A percentile compares a stretch with the other conserved stretches of the same genome.
Evolutionary conservation across 2,329 filamentous ascomycete genomes (phyloP).

Genomic region (Myriangium duriaei): DNA sequence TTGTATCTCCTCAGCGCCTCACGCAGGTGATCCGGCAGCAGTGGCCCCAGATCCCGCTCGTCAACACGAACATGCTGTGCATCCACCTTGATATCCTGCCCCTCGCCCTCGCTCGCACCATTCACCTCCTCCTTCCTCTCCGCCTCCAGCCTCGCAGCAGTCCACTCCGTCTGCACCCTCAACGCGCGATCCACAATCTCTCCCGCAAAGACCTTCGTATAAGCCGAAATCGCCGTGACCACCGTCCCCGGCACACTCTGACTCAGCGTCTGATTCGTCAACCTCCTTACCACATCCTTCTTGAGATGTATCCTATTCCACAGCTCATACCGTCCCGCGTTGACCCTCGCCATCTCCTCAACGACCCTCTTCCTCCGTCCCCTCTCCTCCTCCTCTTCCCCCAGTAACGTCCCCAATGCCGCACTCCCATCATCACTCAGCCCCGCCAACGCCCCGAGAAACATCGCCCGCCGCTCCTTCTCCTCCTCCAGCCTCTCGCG

Average conservation of each 20-base stretch:
- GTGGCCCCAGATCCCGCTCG: constrained; percentile 38
- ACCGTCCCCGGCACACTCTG: constrained; percentile 65
- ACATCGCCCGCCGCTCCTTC: constrained; percentile 51
- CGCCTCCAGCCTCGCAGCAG: constrained; percentile 43
- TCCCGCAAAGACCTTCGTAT: constrained; percentile 65
- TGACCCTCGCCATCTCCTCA: constrained; percentile 50
- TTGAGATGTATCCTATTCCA: constrained; percentile 59
- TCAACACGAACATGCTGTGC: constrained; percentile 3
- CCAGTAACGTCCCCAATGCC: constrained; percentile 20
- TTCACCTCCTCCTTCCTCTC: constrained; percentile 36
- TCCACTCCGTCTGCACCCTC: constrained; percentile 60
- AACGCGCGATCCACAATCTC: constrained; percentile 63
- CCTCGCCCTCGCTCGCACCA: constrained; percentile 18
- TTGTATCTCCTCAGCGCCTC: constrained; percentile 62
- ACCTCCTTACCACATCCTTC: constrained; percentile 56
- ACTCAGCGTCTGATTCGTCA: constrained; percentile 69
- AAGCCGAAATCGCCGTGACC: constrained; percentile 61
- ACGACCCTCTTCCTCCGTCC: constrained; percentile 23
- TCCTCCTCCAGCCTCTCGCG: constrained; percentile 52
- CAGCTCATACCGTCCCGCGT: constrained; percentile 57
- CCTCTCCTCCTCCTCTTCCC: constrained; percentile 1
- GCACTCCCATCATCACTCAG: constrained; percentile 3
- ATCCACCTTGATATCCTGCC: constrained; percentile 11
- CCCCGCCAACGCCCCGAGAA: constrained; percentile 16
- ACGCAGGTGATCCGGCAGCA: constrained; percentile 62